These are phyloP conservation scores for Apiotrichum domesticum DNA, from an alignment of 1,284 basidiomycete genomes.

Conservation along the genomic window DNA sequence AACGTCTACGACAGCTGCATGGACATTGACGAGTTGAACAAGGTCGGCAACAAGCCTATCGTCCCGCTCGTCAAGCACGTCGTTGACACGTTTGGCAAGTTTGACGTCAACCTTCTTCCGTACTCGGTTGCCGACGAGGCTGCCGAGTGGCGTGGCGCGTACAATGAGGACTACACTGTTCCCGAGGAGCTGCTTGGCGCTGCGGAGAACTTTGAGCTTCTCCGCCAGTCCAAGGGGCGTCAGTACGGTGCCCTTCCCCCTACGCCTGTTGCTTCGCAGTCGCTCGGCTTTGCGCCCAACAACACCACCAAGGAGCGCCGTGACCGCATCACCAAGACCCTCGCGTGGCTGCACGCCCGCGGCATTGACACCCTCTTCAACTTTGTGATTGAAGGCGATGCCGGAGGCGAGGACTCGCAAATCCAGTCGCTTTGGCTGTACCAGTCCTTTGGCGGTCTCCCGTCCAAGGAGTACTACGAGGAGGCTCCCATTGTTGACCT, in stretches of 20 bases:
- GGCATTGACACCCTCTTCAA: slow-evolving; percentile 74
- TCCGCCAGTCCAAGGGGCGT: slow-evolving; percentile 7
- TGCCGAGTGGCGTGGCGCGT: slow-evolving; percentile 31
- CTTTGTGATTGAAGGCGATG: slow-evolving; percentile 71
- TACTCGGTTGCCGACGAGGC: slow-evolving; percentile 3
- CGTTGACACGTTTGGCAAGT: slow-evolving; percentile 37
- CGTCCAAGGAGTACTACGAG: slow-evolving; percentile 90
- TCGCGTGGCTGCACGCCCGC: slow-evolving; percentile 80
- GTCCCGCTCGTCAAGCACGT: slow-evolving; percentile 47
- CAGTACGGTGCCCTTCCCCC: background rate
- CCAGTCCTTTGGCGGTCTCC: slow-evolving; percentile 77
- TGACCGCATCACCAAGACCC: slow-evolving; percentile 58
- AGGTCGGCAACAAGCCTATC: slow-evolving; percentile 48
- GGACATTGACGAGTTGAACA: slow-evolving; percentile 56
- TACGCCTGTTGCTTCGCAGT: background rate
- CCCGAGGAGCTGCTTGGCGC: slow-evolving; percentile 25
- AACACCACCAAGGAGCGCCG: slow-evolving; percentile 15
- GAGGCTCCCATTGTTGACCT: slow-evolving; percentile 65
- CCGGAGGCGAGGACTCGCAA: slow-evolving; percentile 83
- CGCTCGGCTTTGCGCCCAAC: background rate
- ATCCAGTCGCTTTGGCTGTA: slow-evolving; percentile 78
- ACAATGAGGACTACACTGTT: slow-evolving; percentile 29
- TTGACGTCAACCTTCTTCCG: slow-evolving; percentile 29
- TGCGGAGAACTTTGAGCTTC: slow-evolving; percentile 13
- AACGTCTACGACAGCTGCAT: slow-evolving; percentile 77